A percentile compares a stretch with the other conserved stretches of the same genome.
phyloP scores from a whole-genome alignment of 108 stramenopile species.

The Cyclostephanos tholiformis region DNA sequence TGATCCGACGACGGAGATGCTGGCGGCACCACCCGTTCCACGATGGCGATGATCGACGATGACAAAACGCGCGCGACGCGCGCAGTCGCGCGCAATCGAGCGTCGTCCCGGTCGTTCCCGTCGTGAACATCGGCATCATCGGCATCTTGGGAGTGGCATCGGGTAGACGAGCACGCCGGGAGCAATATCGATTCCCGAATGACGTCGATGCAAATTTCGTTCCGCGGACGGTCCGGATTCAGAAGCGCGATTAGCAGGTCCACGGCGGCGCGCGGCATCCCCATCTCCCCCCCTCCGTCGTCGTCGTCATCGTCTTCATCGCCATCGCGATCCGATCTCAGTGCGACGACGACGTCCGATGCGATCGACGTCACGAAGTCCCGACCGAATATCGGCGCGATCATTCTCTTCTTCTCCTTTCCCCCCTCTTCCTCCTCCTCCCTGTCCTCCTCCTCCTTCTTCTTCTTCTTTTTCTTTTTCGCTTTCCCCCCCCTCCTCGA shows the following conservation, averaged over 20 bases:
- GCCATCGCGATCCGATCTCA: neutral
- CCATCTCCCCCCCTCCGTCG: neutral
- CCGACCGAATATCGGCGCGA: conserved; percentile 27
- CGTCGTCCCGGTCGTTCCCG: too few relatives aligned
- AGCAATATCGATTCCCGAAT: conserved; percentile 33
- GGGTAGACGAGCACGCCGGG: conserved; percentile 1
- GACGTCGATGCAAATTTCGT: conserved; percentile 17
- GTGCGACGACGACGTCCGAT: conserved; percentile 20
- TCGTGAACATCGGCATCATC: too few relatives aligned
- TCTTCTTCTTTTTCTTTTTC: too few relatives aligned
- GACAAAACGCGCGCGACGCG: conserved; percentile 15
- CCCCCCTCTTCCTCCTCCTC: neutral
- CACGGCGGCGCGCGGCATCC: neutral
- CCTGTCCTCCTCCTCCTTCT: neutral
- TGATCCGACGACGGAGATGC: neutral
- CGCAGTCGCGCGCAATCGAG: neutral
- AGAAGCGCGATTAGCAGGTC: conserved; percentile 17
- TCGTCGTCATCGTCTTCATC: neutral
- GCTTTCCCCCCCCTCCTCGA: too few relatives aligned
- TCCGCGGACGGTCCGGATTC: conserved; percentile 25
- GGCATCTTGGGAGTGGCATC: too few relatives aligned
- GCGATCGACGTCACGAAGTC: conserved; percentile 24
- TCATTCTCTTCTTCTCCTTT: conserved; percentile 1
- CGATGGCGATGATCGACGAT: conserved; percentile 6
- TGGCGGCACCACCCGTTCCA: conserved; percentile 11